Evolutionary conservation across 192 early-diverging fungal species (phyloP).

Genomic region (Coemansia sp.): DNA sequence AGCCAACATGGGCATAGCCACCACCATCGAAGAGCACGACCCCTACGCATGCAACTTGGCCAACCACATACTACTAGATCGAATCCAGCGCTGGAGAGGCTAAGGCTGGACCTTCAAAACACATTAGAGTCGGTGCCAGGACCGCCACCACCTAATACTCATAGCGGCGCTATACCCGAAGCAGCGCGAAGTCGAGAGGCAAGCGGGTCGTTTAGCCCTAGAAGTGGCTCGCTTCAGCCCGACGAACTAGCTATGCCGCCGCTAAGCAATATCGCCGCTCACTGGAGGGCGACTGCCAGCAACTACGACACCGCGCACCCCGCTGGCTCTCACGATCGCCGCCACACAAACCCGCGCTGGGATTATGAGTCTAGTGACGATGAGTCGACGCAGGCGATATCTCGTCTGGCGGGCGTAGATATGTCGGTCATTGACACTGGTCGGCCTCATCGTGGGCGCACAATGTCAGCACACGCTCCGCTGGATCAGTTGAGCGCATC

Average conservation of each 20-base stretch:
- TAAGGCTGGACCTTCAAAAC: conserved; percentile 14
- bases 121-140: conserved; percentile 1
- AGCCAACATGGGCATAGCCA: not conserved
- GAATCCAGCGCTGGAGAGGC: conserved; percentile 17
- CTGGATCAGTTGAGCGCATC: conserved; percentile 5
- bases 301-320: not conserved
- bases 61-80: conserved; percentile 14
- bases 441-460: conserved; percentile 39
- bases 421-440: conserved; percentile 26
- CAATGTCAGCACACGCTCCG: conserved; percentile 23
- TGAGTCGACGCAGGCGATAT: conserved; percentile 6
- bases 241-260: conserved; percentile 13
- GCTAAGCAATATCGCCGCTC: conserved; percentile 13
- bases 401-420: conserved; percentile 12
- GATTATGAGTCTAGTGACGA: not conserved
- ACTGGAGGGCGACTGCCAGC: conserved; percentile 11
- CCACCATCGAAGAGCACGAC: conserved; percentile 7
- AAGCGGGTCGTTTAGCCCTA: not conserved
- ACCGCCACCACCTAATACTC: not conserved
- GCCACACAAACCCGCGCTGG: not conserved
- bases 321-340: not conserved
- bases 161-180: not conserved
- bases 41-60: conserved; percentile 6
- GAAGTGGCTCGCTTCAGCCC: conserved; percentile 8
- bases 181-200: too few species aligned